A percentile compares a stretch with the other conserved stretches of the same genome.
These are phyloP conservation scores for Rhynchospora tenuis DNA, from an alignment of 176 grass and related monocot species.

Conservation along the genomic window DNA sequence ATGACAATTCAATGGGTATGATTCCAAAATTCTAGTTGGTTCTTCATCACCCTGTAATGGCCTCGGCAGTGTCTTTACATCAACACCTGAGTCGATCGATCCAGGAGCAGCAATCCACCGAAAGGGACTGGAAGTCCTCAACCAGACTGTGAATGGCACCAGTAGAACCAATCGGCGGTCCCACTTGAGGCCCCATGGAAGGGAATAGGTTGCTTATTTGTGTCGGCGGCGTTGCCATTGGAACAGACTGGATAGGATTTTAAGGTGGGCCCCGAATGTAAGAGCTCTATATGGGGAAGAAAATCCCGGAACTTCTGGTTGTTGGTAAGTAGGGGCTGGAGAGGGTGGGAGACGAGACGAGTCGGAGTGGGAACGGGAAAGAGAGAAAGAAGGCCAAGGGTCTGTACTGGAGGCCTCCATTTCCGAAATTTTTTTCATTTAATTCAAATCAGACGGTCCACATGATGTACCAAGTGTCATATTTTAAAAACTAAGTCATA, in stretches of 20 bases:
- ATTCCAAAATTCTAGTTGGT: slow-evolving; percentile 47
- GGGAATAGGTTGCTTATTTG: not conserved
- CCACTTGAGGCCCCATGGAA: slow-evolving; percentile 6
- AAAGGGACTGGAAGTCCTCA: slow-evolving; percentile 93
- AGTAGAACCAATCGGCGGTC: not conserved
- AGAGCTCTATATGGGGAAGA: slow-evolving; percentile 3
- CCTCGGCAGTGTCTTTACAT: slow-evolving; percentile 65
- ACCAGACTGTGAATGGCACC: slow-evolving; percentile 49
- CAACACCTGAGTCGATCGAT: slow-evolving; percentile 61
- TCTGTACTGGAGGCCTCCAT: no score
- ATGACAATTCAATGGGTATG: slow-evolving; percentile 76
- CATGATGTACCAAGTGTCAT: no score
- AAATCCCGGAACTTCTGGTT: slow-evolving; percentile 16
- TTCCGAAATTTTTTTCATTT: no score
- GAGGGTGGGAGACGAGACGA: no score
- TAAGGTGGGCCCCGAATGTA: slow-evolving; percentile 13
- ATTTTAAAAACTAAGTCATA: no score
- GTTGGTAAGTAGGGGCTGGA: slow-evolving; percentile 4
- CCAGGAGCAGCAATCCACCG: slow-evolving; percentile 62
- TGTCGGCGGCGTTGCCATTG: not conserved
- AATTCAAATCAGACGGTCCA: no score
- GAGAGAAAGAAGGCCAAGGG: no score
- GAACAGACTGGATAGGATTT: not conserved
- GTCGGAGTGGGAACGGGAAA: no score
- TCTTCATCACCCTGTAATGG: slow-evolving; percentile 76